phyloP scores from a whole-genome alignment of 192 early-diverging fungal genomes.

The Spinellus fusiger region DNA sequence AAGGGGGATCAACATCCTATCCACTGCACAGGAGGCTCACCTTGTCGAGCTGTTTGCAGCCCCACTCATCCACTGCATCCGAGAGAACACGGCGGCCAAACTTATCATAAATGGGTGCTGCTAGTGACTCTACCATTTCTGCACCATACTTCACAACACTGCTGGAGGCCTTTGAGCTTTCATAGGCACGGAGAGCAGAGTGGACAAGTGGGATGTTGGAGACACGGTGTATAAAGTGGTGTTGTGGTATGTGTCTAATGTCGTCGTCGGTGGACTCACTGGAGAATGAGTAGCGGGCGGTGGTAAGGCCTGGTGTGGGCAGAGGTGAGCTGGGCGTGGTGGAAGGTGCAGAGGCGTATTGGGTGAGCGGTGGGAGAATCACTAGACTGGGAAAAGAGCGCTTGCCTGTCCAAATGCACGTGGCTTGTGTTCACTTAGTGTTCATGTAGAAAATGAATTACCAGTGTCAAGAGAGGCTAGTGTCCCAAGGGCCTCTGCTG shows the following conservation, averaged over 20 bases:
- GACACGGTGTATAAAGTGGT: conserved; percentile 14
- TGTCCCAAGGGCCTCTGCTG: background rate
- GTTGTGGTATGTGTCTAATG: background rate
- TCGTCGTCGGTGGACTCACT: conserved; percentile 4
- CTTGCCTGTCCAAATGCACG: background rate
- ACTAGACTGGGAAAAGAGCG: background rate
- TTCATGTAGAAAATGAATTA: background rate
- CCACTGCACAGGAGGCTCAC: conserved; percentile 22
- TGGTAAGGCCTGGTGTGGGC: background rate
- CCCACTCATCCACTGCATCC: conserved; percentile 63
- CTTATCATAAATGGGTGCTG: conserved; percentile 67
- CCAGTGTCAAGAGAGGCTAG: conserved; percentile 2
- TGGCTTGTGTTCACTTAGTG: background rate
- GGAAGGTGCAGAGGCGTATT: background rate
- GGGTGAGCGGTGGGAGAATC: background rate
- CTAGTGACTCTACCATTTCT: conserved; percentile 72
- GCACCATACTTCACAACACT: conserved; percentile 63
- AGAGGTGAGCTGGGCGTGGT: conserved; percentile 10
- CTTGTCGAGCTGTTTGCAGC: conserved; percentile 70
- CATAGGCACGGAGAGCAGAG: conserved; percentile 62
- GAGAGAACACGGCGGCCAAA: conserved; percentile 38
- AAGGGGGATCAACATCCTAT: background rate
- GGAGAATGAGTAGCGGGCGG: conserved; percentile 3
- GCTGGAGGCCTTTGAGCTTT: conserved; percentile 56
- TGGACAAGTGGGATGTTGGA: conserved; percentile 64